A percentile compares a stretch with the other conserved stretches of the same genome.
Evolutionary conservation across 305 asterid species (phyloP).

Genomic region (Lippia alba): DNA sequence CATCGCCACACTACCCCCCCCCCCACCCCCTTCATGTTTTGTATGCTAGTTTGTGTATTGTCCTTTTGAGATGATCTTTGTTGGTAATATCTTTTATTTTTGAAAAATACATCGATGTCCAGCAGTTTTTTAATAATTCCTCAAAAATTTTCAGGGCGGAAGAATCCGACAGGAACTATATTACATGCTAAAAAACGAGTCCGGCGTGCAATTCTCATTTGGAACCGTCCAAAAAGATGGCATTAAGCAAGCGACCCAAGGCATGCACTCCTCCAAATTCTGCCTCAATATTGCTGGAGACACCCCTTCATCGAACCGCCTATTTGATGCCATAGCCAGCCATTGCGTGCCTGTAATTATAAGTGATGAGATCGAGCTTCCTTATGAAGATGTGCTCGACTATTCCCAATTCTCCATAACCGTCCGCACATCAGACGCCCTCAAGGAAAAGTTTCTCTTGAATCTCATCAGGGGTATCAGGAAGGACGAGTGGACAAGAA

Average conservation of each 20-base stretch:
- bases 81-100: not conserved
- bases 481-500: slow-evolving; percentile 74
- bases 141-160: slow-evolving; percentile 66
- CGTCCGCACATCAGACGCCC: slow-evolving; percentile 72
- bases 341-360: slow-evolving; percentile 90
- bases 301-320: slow-evolving; percentile 95
- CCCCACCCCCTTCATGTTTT: too few relatives aligned
- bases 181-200: slow-evolving; percentile 73
- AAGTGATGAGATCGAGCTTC: slow-evolving; percentile 89
- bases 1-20: too few relatives aligned
- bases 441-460: slow-evolving; percentile 60
- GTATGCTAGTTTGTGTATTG: too few relatives aligned
- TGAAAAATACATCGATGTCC: not conserved
- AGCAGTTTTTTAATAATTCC: slow-evolving; percentile 11
- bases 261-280: slow-evolving; percentile 90
- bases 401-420: slow-evolving; percentile 76
- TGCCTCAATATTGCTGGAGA: slow-evolving; percentile 95
- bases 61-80: not conserved
- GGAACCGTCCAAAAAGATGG: slow-evolving; percentile 84
- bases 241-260: slow-evolving; percentile 60
- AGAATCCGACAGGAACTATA: slow-evolving; percentile 77
- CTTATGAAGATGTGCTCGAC: slow-evolving; percentile 83
- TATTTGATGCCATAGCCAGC: slow-evolving; percentile 91
- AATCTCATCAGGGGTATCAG: slow-evolving; percentile 61
- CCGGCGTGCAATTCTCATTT: slow-evolving; percentile 81